These are phyloP conservation scores for Noccaea bulbosa DNA, from an alignment of 345 rosid genomes.

Conservation along the genomic window DNA sequence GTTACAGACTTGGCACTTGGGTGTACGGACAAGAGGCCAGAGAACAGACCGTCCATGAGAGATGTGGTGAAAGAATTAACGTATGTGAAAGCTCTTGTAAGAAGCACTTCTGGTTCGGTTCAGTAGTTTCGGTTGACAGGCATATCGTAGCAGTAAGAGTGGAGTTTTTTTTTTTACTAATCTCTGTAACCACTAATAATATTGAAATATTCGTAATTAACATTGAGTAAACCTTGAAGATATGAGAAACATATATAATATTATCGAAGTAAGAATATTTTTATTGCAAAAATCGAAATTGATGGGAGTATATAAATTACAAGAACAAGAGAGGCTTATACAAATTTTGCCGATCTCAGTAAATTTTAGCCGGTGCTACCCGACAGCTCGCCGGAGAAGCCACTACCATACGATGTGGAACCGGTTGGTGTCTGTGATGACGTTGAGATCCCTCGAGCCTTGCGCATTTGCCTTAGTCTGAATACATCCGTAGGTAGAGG, in stretches of 20 bases:
- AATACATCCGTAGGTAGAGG: slow-evolving; percentile 77
- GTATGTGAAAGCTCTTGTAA: slow-evolving; percentile 39
- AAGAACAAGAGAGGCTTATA: slow-evolving; percentile 28
- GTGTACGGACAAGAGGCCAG: slow-evolving; percentile 66
- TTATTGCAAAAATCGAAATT: slow-evolving; percentile 11
- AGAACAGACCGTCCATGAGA: slow-evolving; percentile 70
- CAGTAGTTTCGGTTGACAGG: slow-evolving; percentile 16
- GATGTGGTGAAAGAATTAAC: slow-evolving; percentile 62
- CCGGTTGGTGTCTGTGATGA: slow-evolving; percentile 71
- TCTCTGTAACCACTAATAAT: slow-evolving; percentile 25
- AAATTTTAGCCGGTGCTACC: slow-evolving; percentile 68
- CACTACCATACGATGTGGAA: slow-evolving; percentile 86
- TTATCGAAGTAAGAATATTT: slow-evolving; percentile 11
- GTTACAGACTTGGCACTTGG: slow-evolving; percentile 58
- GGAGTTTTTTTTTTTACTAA: not conserved
- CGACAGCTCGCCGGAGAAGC: slow-evolving; percentile 80
- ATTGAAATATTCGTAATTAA: not conserved
- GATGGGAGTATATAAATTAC: slow-evolving; percentile 31
- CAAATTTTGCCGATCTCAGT: slow-evolving; percentile 16
- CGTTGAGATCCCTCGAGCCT: slow-evolving; percentile 62
- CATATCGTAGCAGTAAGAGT: slow-evolving; percentile 2
- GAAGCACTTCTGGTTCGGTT: slow-evolving; percentile 30
- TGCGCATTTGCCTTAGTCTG: slow-evolving; percentile 77
- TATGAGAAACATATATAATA: not conserved
- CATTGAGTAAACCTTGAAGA: not conserved